Evolutionary conservation across 768 basidiomycete genomes (phyloP).

Genomic region (Macrolepiota dolichaula): DNA sequence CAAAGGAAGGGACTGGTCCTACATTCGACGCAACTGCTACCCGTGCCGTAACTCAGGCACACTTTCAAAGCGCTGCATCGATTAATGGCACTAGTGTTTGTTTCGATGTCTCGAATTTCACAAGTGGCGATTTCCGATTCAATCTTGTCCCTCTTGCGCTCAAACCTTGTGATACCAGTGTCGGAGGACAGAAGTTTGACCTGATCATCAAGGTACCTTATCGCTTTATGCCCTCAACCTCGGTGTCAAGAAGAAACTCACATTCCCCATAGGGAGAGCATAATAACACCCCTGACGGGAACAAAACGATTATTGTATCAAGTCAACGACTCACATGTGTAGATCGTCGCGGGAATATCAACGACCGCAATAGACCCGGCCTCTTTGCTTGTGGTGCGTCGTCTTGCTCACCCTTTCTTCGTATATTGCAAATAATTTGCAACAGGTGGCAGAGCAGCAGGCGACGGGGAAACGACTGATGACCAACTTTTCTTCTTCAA

Average conservation of each 20-base stretch:
- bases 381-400: slow-evolving; percentile 21
- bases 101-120: slow-evolving; percentile 18
- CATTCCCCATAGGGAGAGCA: slow-evolving; percentile 14
- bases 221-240: background rate
- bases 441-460: slow-evolving; percentile 23
- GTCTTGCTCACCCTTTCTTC: background rate
- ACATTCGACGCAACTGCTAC: background rate
- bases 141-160: slow-evolving; percentile 20
- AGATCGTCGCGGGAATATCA: slow-evolving; percentile 18
- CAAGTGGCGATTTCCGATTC: slow-evolving; percentile 19
- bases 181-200: slow-evolving; percentile 19
- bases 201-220: slow-evolving; percentile 17
- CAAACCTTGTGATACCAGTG: slow-evolving; percentile 14
- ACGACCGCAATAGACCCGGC: slow-evolving; percentile 20
- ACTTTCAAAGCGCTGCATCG: background rate
- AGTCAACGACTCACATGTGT: slow-evolving; percentile 21
- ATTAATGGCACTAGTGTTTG: background rate
- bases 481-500: slow-evolving; percentile 26
- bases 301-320: slow-evolving; percentile 18
- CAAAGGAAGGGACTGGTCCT: background rate
- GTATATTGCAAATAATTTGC: background rate
- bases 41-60: background rate
- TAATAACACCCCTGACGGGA: slow-evolving; percentile 19
- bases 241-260: background rate
- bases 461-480: slow-evolving; percentile 21